Evolutionary conservation across 169 alveolate species (phyloP).

Genomic region (Eimeria sp.): DNA sequence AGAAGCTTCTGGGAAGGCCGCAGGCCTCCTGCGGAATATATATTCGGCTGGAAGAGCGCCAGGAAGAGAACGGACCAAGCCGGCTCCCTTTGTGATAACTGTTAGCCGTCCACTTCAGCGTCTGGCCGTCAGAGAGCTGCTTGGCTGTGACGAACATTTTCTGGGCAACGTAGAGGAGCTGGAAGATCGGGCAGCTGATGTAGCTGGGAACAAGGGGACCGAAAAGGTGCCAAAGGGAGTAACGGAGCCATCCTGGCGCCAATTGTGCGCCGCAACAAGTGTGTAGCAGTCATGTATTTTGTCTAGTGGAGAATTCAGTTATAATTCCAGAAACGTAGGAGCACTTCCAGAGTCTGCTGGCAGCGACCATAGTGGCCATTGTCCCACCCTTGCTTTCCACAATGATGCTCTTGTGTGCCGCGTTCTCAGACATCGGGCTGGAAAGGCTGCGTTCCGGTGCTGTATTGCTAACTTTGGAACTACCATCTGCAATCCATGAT

Average conservation of each 20-base stretch:
- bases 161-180: not conserved
- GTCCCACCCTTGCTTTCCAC: not conserved
- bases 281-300: not conserved
- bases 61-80: not conserved
- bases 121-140: not conserved
- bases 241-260: not conserved
- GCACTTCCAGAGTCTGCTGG: not conserved
- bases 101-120: conserved; percentile 36
- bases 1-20: not conserved
- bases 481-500: not conserved
- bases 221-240: not conserved
- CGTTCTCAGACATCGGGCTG: conserved; percentile 23
- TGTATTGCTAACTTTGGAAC: conserved; percentile 43
- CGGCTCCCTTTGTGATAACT: conserved; percentile 33
- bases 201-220: not conserved
- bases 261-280: conserved; percentile 34
- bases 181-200: not conserved
- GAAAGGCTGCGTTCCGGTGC: conserved; percentile 39
- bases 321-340: not conserved
- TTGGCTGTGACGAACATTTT: not conserved
- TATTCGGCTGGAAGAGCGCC: not conserved
- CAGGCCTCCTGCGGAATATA: not conserved
- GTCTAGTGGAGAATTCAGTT: not conserved
- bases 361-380: not conserved
- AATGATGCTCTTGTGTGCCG: not conserved